phyloP scores from a whole-genome alignment of 495 filamentous ascomycete genomes.

The Aspergillus funiculosus region DNA sequence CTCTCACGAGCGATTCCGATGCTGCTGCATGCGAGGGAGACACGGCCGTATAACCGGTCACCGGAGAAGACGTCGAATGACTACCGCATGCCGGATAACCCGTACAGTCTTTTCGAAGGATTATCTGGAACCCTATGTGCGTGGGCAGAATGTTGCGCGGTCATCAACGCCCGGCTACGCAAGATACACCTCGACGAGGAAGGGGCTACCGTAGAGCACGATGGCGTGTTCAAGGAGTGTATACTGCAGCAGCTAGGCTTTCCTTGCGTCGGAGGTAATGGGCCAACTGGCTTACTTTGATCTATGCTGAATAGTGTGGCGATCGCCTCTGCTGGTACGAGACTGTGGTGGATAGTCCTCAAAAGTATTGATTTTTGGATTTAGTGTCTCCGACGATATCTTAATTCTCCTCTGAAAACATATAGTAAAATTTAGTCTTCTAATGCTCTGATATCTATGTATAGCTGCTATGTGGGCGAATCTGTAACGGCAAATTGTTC shows the following conservation, averaged over 20 bases:
- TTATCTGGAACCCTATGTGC: conserved; percentile 43
- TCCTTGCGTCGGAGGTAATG: conserved; percentile 7
- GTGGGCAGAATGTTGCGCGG: conserved; percentile 41
- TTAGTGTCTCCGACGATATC: too few species aligned
- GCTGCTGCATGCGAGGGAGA: conserved; percentile 37
- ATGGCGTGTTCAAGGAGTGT: neutral
- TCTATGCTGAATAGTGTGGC: too few species aligned
- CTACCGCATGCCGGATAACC: conserved; percentile 43
- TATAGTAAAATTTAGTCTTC: too few species aligned
- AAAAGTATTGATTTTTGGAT: too few species aligned
- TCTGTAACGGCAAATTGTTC: too few species aligned
- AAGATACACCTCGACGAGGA: conserved; percentile 28
- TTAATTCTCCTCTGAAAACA: too few species aligned
- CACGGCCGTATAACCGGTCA: conserved; percentile 32
- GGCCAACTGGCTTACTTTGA: conserved; percentile 2
- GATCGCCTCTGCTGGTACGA: too few species aligned
- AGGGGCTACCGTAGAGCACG: neutral
- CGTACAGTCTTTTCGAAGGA: conserved; percentile 41
- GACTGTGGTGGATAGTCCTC: too few species aligned
- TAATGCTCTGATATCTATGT: too few species aligned
- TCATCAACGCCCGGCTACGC: conserved; percentile 31
- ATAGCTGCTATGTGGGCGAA: too few species aligned
- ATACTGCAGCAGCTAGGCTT: conserved; percentile 4
- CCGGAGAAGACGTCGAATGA: conserved; percentile 17
- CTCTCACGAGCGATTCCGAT: conserved; percentile 40